Evolutionary conservation across 768 basidiomycete species (phyloP).

Genomic region (Termitomyces sp.): DNA sequence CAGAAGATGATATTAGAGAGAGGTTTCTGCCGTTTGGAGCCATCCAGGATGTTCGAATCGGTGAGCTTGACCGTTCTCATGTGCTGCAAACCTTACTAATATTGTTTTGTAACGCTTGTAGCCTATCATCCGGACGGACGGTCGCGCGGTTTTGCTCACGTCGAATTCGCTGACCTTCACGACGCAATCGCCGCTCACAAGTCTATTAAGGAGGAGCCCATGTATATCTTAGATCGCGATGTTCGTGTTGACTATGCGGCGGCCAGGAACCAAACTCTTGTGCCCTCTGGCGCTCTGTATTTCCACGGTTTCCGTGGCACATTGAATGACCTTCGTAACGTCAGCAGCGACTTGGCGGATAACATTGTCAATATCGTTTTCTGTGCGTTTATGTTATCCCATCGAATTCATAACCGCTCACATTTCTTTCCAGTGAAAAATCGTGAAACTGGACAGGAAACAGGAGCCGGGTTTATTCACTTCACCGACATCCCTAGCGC

Average conservation of each 20-base stretch:
- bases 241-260: constrained; percentile 36
- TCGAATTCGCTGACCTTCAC: constrained; percentile 33
- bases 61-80: constrained; percentile 23
- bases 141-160: constrained; percentile 39
- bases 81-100: not conserved
- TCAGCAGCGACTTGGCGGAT: constrained; percentile 22
- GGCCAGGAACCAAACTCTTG: not conserved
- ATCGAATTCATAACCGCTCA: not conserved
- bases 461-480: constrained; percentile 46
- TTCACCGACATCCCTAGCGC: constrained; percentile 43
- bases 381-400: constrained; percentile 19
- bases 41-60: constrained; percentile 30
- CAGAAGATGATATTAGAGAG: constrained; percentile 34
- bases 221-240: constrained; percentile 44
- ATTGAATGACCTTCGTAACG: constrained; percentile 18
- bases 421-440: constrained; percentile 24
- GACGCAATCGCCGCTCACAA: constrained; percentile 33
- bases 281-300: constrained; percentile 27
- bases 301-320: constrained; percentile 22
- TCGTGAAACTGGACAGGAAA: constrained; percentile 22
- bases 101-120: not conserved
- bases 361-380: constrained; percentile 23
- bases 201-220: constrained; percentile 35
- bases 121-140: constrained; percentile 28
- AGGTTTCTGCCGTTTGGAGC: constrained; percentile 40